Conservation (phyloP, 2,329 filamentous ascomycete genomes). For the Colletotrichum higginsianum region DNA sequence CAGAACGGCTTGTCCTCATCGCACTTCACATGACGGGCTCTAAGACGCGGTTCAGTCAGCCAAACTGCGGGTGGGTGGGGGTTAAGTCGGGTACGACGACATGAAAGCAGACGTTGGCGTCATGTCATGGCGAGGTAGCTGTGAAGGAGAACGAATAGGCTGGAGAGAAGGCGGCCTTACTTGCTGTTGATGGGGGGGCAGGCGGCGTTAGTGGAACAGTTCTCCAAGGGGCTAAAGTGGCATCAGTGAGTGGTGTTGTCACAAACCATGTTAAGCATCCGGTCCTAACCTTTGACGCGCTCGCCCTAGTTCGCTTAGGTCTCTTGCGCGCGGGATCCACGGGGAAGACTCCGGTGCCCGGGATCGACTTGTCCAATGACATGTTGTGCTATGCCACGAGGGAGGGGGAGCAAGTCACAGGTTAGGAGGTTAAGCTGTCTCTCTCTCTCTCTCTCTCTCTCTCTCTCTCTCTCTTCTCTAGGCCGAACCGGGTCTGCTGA, state of each 20-base stretch:
- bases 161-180: slow-evolving; percentile 21
- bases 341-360: slow-evolving; percentile 36
- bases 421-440: too few relatives aligned
- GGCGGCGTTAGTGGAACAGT: slow-evolving; percentile 16
- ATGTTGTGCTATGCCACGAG: neutral
- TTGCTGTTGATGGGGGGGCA: slow-evolving; percentile 26
- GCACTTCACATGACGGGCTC: slow-evolving; percentile 43
- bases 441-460: too few relatives aligned
- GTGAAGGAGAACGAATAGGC: slow-evolving; percentile 1
- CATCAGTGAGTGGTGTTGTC: slow-evolving; percentile 29
- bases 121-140: neutral
- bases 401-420: too few relatives aligned
- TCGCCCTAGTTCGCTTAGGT: slow-evolving; percentile 35
- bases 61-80: neutral
- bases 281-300: slow-evolving; percentile 39
- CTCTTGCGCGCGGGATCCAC: slow-evolving; percentile 20
- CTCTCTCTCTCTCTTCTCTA: neutral
- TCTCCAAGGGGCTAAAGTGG: slow-evolving; percentile 25
- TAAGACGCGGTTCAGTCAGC: slow-evolving; percentile 11
- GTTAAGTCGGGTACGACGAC: neutral
- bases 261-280: slow-evolving; percentile 42
- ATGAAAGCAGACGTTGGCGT: neutral
- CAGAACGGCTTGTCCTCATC: slow-evolving; percentile 43
- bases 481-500: neutral
- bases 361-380: slow-evolving; percentile 32